Evolutionary conservation across 75 land plant species (phyloP), one percentile per base, ranked within the genome.

Genomic region (Gnetum montanum): DNA sequence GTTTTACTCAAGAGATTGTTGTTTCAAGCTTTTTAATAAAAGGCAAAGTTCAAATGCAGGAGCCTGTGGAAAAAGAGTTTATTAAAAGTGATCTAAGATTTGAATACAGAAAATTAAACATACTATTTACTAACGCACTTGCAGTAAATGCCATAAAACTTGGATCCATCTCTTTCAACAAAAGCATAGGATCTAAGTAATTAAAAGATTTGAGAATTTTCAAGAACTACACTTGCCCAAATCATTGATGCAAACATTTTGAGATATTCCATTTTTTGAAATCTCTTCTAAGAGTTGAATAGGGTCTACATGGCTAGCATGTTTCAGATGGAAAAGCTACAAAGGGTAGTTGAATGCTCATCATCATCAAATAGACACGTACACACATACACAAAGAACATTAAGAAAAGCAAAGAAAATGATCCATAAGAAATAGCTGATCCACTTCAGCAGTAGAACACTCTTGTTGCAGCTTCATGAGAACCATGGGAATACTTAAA

Each of bases 31-130:
- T 67, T 79, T 86, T 38, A 95, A 60, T 29, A 96, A 73, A 58
- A 96, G 99, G 43, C 90, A 72, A 15, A 95, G 92, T 57, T 86
- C 79, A 78, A 95, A 95, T 28, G 99, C 99, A 43, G 99, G 99
- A 33, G 79, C 58, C 61, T 95, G 96, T 95, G 81, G 25, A 67
- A 43, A 43, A 57, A 40, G 8, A n/a, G 20, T 26, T n/a, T 7
- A 40, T 15, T 43, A 13, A n/a, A 26, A 3, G 25, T 4, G 18
- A 15, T 41, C 13, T 15, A 41, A 41, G 16, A 41, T 18, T 41
- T 53, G 7, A 53, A 19, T 8, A 10, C 24, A 30, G 10, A 49
- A 10, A n/a, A 6, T 26, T 11, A 24, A 41, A 40, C 16, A 5
- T 13, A 34, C 8, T 49, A 24, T 26, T 3, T 10, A 28, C 30